phyloP scores from a whole-genome alignment of 2,329 filamentous ascomycete genomes.

The Paramyrothecium roridum region DNA sequence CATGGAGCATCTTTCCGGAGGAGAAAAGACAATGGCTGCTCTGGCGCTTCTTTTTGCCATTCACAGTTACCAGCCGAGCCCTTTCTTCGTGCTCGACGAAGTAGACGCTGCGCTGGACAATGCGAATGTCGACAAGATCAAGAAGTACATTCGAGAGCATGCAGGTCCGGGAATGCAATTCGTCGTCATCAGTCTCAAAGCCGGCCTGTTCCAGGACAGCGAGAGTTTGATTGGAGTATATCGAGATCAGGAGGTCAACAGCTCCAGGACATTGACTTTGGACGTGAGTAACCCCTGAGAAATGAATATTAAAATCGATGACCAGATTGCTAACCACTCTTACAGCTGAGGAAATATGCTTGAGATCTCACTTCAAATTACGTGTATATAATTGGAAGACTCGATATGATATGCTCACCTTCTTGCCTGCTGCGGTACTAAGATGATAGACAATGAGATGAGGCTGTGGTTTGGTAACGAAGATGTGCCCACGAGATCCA shows the following conservation, averaged over 20 bases:
- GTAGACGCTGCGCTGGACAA: slow-evolving; percentile 98
- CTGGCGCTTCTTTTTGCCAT: slow-evolving; percentile 95
- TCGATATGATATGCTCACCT: neutral
- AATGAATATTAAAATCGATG: neutral
- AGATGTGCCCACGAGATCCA: too few relatives aligned
- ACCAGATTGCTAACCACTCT: slow-evolving; percentile 6
- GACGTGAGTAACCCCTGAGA: slow-evolving; percentile 69
- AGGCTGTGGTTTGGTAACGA: too few relatives aligned
- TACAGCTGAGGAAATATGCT: slow-evolving; percentile 30
- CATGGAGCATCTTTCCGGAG: slow-evolving; percentile 96
- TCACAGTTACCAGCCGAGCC: slow-evolving; percentile 90
- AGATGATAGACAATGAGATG: too few relatives aligned
- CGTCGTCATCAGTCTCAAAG: slow-evolving; percentile 95
- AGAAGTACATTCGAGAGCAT: slow-evolving; percentile 93
- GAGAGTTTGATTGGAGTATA: slow-evolving; percentile 96
- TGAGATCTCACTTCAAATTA: slow-evolving; percentile 8
- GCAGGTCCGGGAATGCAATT: slow-evolving; percentile 98
- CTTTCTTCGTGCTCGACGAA: slow-evolving; percentile 97
- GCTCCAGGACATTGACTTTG: slow-evolving; percentile 83
- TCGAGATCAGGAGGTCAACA: slow-evolving; percentile 90
- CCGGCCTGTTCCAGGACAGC: slow-evolving; percentile 91
- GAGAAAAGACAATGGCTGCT: slow-evolving; percentile 98
- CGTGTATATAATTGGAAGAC: neutral
- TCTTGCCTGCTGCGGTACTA: too few relatives aligned
- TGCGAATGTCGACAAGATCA: slow-evolving; percentile 93